Evolutionary conservation across 2,329 filamentous ascomycete genomes (phyloP), one percentile per base, ranked within the genome.

Genomic region (Penicillium sp.): DNA sequence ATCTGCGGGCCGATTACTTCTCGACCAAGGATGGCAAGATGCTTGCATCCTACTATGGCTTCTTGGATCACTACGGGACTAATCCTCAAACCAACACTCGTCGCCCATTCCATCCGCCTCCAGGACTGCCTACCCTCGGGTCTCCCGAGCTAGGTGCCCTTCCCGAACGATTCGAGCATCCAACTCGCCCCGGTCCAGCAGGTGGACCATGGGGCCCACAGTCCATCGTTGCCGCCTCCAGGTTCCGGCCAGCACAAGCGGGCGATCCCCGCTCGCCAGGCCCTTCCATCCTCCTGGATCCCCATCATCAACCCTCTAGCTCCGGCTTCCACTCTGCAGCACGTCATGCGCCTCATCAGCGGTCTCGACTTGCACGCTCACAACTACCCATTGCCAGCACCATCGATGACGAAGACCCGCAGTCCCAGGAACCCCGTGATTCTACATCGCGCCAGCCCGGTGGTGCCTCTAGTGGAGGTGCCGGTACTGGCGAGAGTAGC

Each of bases 21-120:
- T 89, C 92, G 24, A 92, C 93, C 10, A 97, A 97, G 73, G 93
- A 99, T 72, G 92, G 93, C 65, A 99, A 99, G 80, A 97, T 99
- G 92, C 89, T 95, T n/a, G 91, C 93, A 17, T 98, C 94, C 0
- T 95, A 97, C 75, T 93, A 95, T 72, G 93, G 93, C 2, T 99
- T 99, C 76, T 82, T 97, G 62, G 93, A 97, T 73, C 93, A 96
- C 69, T 99, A 99, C 71, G 87, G 89, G 15, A 86, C 89, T 53
- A 91, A 92, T 70, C 88, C 89, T 3, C 89, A 87, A 22, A 65
- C 72, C 12, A 59, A 65, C 19, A 67, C 63, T 40, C 73, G 79
- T 69, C 84, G 82, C 60, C 83, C 83, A 59, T 93, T 94, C 74
- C 87, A 93, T 62, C 90, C 89, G 26, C 91, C 91, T 1, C 91